Evolutionary conservation across 805 yeast species (phyloP), one percentile per base, ranked within the genome.

Genomic region (Ogataea ganodermae): DNA sequence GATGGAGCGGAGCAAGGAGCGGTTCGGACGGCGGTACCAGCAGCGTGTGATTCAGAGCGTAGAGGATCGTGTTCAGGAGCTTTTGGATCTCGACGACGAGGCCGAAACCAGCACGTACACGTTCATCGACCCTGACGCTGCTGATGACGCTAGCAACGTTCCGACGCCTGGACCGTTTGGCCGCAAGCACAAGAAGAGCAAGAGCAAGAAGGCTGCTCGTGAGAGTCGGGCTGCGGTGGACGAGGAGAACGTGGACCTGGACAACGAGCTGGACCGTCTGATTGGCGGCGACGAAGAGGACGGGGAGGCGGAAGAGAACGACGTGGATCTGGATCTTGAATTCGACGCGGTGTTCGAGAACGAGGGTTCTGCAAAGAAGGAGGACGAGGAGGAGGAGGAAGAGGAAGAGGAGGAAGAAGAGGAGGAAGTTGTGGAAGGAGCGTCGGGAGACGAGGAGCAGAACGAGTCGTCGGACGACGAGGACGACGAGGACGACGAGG

Each of bases 51-150:
- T 90, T 60, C 87, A 89, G 48, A 83, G 81, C 52, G 82, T 89
- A 6, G 97, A 92, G 54, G 77, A 78, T 30, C 80, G 80, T 45
- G 96, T 92, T 4, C 86, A 87, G 48, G 89, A 84, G 61, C 70
- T 92, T 43, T 71, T 92, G 24, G 72, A 79, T 51, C 68, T 81
- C 38, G 99, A 92, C 63, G 87, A 79, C 31, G 90, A 85, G 49
- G 96, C 97, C 0, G 91, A 88, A 62, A 89, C 84, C 37, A 78
- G 85, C 21, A 78, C 77, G 30, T 89, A 83, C 60, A 96, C 91
- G 60, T 73, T 89, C 44, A 73, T 89, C 2, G 90, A 84, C 45
- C 76, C 76, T 37, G 74, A 70, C 50, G 70, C 69, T 49, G 38
- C 68, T 53, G 45, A 71, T 61, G 48, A 70, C 58, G 62, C 56